Base-by-base conservation (phyloP, 768 basidiomycete genomes). In the Dioszegia crocea region DNA sequence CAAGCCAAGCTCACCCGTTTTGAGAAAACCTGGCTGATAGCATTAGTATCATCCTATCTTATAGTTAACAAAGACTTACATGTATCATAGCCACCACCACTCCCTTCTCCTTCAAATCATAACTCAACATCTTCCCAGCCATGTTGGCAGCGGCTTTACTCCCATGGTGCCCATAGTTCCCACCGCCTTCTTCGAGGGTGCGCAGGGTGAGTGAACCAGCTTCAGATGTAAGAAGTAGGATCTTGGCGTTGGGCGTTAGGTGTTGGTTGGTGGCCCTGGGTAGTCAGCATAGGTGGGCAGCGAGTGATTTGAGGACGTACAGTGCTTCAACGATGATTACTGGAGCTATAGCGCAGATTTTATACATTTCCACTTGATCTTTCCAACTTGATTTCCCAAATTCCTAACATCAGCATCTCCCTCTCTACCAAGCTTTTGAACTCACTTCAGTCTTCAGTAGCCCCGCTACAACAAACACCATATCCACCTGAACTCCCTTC, bases 131-230 rank as follows among this genome's bases (percentile, higher is more conserved):
- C 30, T 30, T 47, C 2, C 81, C 81, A 10, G 80, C 75, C 82
- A 83, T 83, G 60, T 83, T 82, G 4, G 74, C 77, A 21, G 81
- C 81, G 1, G 78, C 80, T 68, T 83, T 83, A 56, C 76, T 79
- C 1, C 79, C 81, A 61, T 82, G 82, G 64, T 82, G 82, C 17
- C 80, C 81, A 58, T 79, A 82, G 67, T 81, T 82, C 12, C 80
- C 80, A 1, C 80, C 80, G 31, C 81, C 81, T 73, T 83, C 81
- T 39, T 75, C 76, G 61, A 71, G 66, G 0, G 80, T 81, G 4
- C 81, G 71, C 12, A 82, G 71, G 29, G 65, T 67, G 56, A 81
- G 79, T 2, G 80, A 81, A 0, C 80, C 82, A 6, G 78, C 80
- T 73, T 83, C 82, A 2, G 80, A 80, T 1, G 80, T 80, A 23